phyloP scores from a whole-genome alignment of 2,329 filamentous ascomycete genomes.

The Penicillium hordei region DNA sequence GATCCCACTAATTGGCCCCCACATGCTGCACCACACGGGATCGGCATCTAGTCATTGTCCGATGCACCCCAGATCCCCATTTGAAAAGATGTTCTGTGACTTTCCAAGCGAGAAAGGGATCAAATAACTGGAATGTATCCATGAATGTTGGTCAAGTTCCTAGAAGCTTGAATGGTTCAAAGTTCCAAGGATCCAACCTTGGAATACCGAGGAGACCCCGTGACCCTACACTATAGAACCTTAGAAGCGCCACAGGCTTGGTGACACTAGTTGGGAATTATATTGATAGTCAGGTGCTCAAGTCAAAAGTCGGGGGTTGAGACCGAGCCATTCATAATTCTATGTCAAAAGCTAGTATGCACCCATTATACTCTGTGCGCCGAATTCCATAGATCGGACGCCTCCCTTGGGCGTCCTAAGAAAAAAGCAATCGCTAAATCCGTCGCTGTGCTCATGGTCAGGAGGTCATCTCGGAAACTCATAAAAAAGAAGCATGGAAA shows the following conservation, averaged over 20 bases:
- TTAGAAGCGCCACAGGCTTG: slow-evolving; percentile 1
- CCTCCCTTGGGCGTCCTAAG: not conserved
- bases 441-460: slow-evolving; percentile 20
- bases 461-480: slow-evolving; percentile 9
- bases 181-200: not conserved
- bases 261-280: not conserved
- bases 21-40: not conserved
- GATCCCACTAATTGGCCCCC: not conserved
- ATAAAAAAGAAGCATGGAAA: slow-evolving; percentile 4
- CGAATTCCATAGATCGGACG: not conserved
- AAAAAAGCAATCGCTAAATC: slow-evolving; percentile 21
- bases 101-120: not conserved
- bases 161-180: not conserved
- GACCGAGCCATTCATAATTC: slow-evolving; percentile 2
- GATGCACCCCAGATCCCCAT: not conserved
- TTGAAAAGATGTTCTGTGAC: not conserved
- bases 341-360: slow-evolving; percentile 1
- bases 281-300: slow-evolving; percentile 6
- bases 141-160: not conserved
- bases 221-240: not conserved
- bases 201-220: not conserved
- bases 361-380: not conserved
- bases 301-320: not conserved
- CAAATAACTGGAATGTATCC: not conserved
- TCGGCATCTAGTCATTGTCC: not conserved